These are phyloP conservation scores for Gleditsia sinensis DNA, from an alignment of 306 rosid species.

Conservation along the genomic window DNA sequence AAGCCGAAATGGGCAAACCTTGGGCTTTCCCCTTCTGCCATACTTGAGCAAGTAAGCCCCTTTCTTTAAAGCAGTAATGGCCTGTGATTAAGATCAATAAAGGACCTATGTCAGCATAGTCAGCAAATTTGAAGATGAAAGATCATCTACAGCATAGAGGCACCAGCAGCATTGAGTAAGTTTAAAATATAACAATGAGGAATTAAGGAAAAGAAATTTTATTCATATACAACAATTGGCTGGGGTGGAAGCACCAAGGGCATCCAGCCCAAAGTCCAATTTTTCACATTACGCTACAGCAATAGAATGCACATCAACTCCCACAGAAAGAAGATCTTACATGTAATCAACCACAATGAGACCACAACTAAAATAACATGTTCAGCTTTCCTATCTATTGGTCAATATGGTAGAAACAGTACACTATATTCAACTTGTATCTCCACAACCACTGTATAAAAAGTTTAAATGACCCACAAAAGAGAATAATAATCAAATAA, in stretches of 20 bases:
- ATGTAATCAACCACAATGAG: background rate
- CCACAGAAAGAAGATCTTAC: slow-evolving; percentile 1
- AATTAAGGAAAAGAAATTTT: background rate
- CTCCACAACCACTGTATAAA: background rate
- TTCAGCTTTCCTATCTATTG: slow-evolving; percentile 20
- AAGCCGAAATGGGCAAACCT: slow-evolving; percentile 91
- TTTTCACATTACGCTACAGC: background rate
- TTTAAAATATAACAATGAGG: background rate
- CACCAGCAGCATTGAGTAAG: background rate
- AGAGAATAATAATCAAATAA: background rate
- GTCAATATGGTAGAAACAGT: background rate
- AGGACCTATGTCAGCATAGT: slow-evolving; percentile 35
- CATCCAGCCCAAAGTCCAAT: slow-evolving; percentile 3
- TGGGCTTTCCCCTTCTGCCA: slow-evolving; percentile 99
- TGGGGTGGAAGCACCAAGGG: background rate
- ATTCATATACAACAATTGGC: background rate
- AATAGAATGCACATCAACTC: slow-evolving; percentile 27
- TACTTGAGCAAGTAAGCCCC: slow-evolving; percentile 96
- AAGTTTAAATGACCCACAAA: background rate
- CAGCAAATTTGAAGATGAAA: slow-evolving; percentile 15
- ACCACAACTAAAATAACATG: background rate
- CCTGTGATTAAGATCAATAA: slow-evolving; percentile 61
- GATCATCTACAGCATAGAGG: background rate
- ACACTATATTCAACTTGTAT: background rate
- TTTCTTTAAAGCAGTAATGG: slow-evolving; percentile 93